These are phyloP conservation scores for Geotrichum histeridarum DNA, from an alignment of 1,139 yeast species.

Conservation along the genomic window DNA sequence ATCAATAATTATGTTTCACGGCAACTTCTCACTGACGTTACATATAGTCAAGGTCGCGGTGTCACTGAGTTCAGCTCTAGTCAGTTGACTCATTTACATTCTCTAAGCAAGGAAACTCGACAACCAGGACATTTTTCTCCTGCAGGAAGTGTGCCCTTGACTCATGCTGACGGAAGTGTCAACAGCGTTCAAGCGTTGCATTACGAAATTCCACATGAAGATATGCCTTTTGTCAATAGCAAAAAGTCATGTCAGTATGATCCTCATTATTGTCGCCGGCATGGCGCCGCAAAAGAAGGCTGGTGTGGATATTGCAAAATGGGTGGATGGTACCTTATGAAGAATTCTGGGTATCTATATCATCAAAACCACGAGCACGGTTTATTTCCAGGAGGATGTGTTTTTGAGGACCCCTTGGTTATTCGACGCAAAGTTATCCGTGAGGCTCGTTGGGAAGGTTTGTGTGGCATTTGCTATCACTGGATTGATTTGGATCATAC, in stretches of 20 bases:
- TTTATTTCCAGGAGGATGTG: constrained; percentile 30
- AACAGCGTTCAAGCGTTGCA: constrained; percentile 1
- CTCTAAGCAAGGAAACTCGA: constrained; percentile 24
- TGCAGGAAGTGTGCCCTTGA: constrained; percentile 13
- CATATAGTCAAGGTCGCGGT: constrained; percentile 27
- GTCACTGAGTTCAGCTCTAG: constrained; percentile 27
- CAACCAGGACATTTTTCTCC: constrained; percentile 20
- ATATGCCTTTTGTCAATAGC: constrained; percentile 22
- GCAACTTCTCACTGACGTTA: constrained; percentile 27
- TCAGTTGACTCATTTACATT: constrained; percentile 21
- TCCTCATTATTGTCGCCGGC: constrained; percentile 27
- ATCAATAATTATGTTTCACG: constrained; percentile 27
- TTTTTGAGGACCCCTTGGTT: constrained; percentile 32
- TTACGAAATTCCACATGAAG: constrained; percentile 9
- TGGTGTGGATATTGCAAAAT: constrained; percentile 31
- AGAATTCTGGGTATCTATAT: constrained; percentile 31
- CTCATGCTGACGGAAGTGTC: background rate
- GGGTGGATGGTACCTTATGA: constrained; percentile 29
- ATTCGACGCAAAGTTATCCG: constrained; percentile 28
- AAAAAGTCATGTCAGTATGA: constrained; percentile 27
- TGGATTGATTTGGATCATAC: constrained; percentile 33
- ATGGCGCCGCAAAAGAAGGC: constrained; percentile 27
- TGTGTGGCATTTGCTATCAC: constrained; percentile 33
- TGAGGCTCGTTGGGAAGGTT: constrained; percentile 32
- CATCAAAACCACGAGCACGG: constrained; percentile 34